phyloP scores from a whole-genome alignment of 2,329 filamentous ascomycete species.

The Trichoderma arundinaceum region DNA sequence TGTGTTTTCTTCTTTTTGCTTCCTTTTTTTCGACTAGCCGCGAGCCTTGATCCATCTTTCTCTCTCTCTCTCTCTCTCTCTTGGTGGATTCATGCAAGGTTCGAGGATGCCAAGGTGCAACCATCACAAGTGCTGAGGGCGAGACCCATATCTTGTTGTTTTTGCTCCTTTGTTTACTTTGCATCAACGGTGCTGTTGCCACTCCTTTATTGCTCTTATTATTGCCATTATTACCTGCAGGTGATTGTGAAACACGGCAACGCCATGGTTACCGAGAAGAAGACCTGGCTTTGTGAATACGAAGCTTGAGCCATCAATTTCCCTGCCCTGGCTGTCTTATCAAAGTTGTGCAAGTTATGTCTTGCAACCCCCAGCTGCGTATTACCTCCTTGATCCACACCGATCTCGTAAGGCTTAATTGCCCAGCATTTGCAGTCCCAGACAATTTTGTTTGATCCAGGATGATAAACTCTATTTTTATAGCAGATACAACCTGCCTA shows the following conservation, averaged over 20 bases:
- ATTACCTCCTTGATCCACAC: conserved; percentile 19
- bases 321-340: conserved; percentile 21
- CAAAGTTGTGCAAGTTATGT: conserved; percentile 26
- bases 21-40: background rate
- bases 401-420: conserved; percentile 14
- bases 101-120: conserved; percentile 6
- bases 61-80: background rate
- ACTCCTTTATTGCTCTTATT: conserved; percentile 10
- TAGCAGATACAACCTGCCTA: background rate
- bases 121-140: background rate
- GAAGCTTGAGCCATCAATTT: conserved; percentile 30
- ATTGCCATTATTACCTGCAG: conserved; percentile 17
- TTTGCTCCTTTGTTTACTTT: conserved; percentile 25
- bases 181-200: background rate
- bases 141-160: conserved; percentile 21
- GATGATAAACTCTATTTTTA: conserved; percentile 18
- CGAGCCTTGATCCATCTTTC: conserved; percentile 6
- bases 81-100: conserved; percentile 21
- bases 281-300: conserved; percentile 15
- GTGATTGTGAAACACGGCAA: conserved; percentile 24
- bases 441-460: conserved; percentile 24
- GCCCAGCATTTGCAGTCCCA: background rate
- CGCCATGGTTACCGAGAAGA: conserved; percentile 22
- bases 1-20: background rate
- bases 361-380: conserved; percentile 19